Evolutionary conservation across 805 yeast species (phyloP), one percentile per base, ranked within the genome.

Genomic region (Zygotorulaspora sp.): DNA sequence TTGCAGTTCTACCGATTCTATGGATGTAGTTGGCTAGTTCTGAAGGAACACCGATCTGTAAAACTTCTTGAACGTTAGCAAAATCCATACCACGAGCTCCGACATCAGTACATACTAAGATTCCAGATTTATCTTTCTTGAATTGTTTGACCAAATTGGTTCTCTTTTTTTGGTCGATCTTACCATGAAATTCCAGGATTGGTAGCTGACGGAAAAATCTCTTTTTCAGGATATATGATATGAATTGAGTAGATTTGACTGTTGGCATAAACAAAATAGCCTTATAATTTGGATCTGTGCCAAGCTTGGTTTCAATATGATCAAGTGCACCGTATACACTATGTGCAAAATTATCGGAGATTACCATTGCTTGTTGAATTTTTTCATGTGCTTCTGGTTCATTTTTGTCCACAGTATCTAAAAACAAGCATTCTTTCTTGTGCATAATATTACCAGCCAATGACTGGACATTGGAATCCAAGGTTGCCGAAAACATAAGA

Each of bases 1-100:
- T 78, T 29, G 95, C 97, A 11, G 97, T 90, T 71, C 97, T 80
- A 43, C 97, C 97, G 55, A 90, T 81, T 62, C 95, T 81, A 65
- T 90, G 97, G 41, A 88, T 78, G 58, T 89, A 88, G 46, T 83
- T 81, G n/a, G 89, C 76, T 16, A 78, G 63, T 41, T 80, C 85
- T 32, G 71, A 64, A 44, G 92, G 85, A n/a, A 80, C 72, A 48
- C 90, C 84, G 38, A 86, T 61, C 67, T 90, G 97, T 51, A 83
- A 67, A 36, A 90, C 97, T 57, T 86, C 85, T 17, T 87, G 65
- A 19, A 90, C 94, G 50, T 77, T 77, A 40, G 89, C 92, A 72
- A 90, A 85, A 67, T 90, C 97, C 82, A 90, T 80, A 50, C 97
- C 97, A 66, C 97, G 78, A 10, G 97, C 96, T 44, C 89, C 94